Conservation (phyloP, 257 asterid species). For the Lycium barbarum region DNA sequence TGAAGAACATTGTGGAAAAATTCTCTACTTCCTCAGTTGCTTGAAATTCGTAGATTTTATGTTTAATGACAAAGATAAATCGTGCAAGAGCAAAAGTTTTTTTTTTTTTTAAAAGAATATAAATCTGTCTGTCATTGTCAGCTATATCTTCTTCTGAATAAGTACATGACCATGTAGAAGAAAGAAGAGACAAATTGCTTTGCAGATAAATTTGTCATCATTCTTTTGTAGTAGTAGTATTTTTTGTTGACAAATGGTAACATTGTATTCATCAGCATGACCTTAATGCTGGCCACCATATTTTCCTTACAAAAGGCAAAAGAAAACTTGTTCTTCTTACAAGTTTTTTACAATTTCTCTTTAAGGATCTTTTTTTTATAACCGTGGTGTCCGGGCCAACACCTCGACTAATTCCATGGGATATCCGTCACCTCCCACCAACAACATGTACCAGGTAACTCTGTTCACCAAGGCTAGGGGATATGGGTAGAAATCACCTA, state of each 20-base stretch:
- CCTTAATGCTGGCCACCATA: too few species aligned
- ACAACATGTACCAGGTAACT: too few species aligned
- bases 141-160: neutral
- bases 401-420: too few species aligned
- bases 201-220: conserved; percentile 3
- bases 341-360: too few species aligned
- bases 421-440: too few species aligned
- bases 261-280: too few species aligned
- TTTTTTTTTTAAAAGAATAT: neutral
- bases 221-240: neutral
- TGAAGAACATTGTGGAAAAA: neutral
- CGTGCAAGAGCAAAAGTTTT: neutral
- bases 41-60: neutral
- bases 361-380: too few species aligned
- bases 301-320: too few species aligned
- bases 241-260: neutral
- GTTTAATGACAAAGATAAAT: neutral
- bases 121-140: conserved; percentile 9
- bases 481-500: too few species aligned
- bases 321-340: too few species aligned
- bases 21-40: conserved; percentile 15
- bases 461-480: too few species aligned
- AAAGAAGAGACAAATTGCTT: neutral
- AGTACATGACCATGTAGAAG: neutral
- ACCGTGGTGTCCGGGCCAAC: too few species aligned